Evolutionary conservation across 352 stramenopile genomes (phyloP).

Genomic region (Thalassiosira hispida): DNA sequence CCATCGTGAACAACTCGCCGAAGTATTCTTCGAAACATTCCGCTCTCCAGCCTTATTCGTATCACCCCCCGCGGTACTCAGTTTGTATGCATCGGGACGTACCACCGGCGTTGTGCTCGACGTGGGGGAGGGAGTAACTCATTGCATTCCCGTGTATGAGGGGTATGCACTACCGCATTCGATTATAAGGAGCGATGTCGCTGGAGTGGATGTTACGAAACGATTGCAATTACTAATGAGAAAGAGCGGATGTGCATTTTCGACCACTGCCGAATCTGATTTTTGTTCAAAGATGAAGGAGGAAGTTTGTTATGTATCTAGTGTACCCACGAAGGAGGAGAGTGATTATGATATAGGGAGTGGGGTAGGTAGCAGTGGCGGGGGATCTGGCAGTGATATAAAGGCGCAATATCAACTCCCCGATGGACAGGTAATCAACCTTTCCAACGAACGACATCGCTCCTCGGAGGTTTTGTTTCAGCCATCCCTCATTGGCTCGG

Average conservation of each 20-base stretch:
- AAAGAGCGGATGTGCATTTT: slow-evolving; percentile 84
- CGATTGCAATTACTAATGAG: slow-evolving; percentile 85
- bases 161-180: slow-evolving; percentile 93
- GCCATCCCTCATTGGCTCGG: slow-evolving; percentile 95
- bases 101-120: slow-evolving; percentile 96
- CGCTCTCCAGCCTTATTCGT: slow-evolving; percentile 92
- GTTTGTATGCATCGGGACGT: slow-evolving; percentile 93
- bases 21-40: slow-evolving; percentile 97
- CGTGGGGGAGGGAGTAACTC: slow-evolving; percentile 91
- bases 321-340: slow-evolving; percentile 87
- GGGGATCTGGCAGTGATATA: slow-evolving; percentile 19
- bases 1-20: slow-evolving; percentile 92
- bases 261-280: slow-evolving; percentile 87
- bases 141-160: slow-evolving; percentile 98
- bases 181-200: slow-evolving; percentile 93
- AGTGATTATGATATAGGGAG: slow-evolving; percentile 30
- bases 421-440: slow-evolving; percentile 92
- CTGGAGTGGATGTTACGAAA: slow-evolving; percentile 91
- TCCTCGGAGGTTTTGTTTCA: slow-evolving; percentile 96
- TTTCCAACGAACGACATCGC: slow-evolving; percentile 95
- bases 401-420: slow-evolving; percentile 88
- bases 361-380: slow-evolving; percentile 8
- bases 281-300: slow-evolving; percentile 94
- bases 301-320: slow-evolving; percentile 92
- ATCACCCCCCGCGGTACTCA: slow-evolving; percentile 89